phyloP scores from a whole-genome alignment of 306 rosid genomes.

The Rosa lucieae region DNA sequence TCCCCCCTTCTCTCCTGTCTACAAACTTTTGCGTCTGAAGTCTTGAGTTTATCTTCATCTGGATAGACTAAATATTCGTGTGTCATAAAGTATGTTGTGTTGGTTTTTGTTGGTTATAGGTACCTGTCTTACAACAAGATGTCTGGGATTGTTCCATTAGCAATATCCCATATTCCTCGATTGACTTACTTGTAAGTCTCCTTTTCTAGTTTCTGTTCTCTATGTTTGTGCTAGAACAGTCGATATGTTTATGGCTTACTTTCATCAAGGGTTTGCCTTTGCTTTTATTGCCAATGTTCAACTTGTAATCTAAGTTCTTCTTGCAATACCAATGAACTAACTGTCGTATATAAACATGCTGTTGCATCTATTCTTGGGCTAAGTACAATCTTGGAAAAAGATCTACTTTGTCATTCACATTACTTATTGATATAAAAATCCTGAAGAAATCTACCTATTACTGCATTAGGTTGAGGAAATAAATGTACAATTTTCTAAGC shows the following conservation, averaged over 20 bases:
- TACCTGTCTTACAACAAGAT: slow-evolving; percentile 91
- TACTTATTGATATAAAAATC: neutral
- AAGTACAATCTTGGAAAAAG: neutral
- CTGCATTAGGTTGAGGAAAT: neutral
- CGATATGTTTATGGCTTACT: slow-evolving; percentile 1
- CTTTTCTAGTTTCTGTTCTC: neutral
- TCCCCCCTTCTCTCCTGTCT: neutral
- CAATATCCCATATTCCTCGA: slow-evolving; percentile 75
- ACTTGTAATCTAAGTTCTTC: neutral
- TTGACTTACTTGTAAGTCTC: slow-evolving; percentile 89
- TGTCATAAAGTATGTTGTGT: neutral
- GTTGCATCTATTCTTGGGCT: neutral
- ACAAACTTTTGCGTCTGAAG: neutral
- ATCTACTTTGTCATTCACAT: neutral
- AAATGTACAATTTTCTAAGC: too few relatives aligned
- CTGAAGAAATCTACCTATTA: neutral
- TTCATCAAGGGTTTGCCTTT: neutral
- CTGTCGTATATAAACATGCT: neutral
- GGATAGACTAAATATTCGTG: neutral
- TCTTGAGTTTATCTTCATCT: neutral
- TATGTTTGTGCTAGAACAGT: slow-evolving; percentile 17
- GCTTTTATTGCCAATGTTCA: neutral
- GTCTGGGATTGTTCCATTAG: slow-evolving; percentile 87
- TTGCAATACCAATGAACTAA: neutral
- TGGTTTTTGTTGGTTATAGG: slow-evolving; percentile 47